Base-by-base conservation (phyloP, 495 filamentous ascomycete species). In the Talaromyces thailandensis region DNA sequence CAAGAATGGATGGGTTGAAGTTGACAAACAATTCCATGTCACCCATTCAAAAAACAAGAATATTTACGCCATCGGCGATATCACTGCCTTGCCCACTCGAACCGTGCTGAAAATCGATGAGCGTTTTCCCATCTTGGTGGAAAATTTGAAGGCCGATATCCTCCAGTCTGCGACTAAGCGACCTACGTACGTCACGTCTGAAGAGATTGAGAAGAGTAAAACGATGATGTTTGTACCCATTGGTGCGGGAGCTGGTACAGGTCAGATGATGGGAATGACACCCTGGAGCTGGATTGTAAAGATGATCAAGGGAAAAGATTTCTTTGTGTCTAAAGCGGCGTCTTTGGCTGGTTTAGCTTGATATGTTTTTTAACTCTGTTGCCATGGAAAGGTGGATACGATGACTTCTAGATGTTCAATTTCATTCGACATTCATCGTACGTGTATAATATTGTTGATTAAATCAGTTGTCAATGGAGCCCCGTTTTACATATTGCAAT, bases 11-110 rank as follows among this genome's bases (percentile, higher is more conserved):
- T 85, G 78, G 71, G 79, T 89, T 18, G 67, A 67, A 31, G 81
- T 87, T n/a, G 79, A 87, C 64, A 77, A 81, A 28, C 75, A 80
- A 66, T 72, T 87, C 62, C 79, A 73, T 6, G 82, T 84, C 16
- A 64, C 68, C 43, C 76, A 68, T 7, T 64, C 76, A 6, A 60
- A 67, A 11, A 75, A 76, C 50, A 58, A 55, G 37, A 55, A 65
- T 9, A 71, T 76, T 28, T 78, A 72, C 57, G 76, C 75, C 4
- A 67, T 65, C 5, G 76, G 75, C 6, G 76, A 79, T 55, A 77
- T 79, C 62, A 76, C 71, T 45, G 69, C 61, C 29, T 64, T 72
- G 60, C 63, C 67, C 5, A 65, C 67, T 62, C 74, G 74, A 7
- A 62, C 73, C 18, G n/a, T 63, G 4, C 64, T 73, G 55, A 73